Evolutionary conservation across 225 moss, liverwort and hornwort genomes (phyloP), one percentile per base, ranked within the genome.

Genomic region (Thuidium tamariscinum): DNA sequence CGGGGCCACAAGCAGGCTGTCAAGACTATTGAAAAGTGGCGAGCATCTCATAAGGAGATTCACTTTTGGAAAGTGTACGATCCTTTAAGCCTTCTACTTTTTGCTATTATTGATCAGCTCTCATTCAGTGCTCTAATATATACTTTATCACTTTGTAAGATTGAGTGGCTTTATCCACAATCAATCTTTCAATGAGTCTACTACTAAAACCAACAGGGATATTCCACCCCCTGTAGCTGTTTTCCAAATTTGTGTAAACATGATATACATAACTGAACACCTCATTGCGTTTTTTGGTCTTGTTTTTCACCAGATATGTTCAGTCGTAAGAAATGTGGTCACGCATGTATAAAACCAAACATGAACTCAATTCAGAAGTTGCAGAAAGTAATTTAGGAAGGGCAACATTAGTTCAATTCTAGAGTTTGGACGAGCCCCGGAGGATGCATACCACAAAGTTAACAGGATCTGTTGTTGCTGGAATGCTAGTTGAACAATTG

Each of bases 21-120:
- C 88, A 54, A 91, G 90, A 74, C 70, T 92, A 29, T 54, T 88
- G 36, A 91, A 90, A 86, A 84, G 87, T 81, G 93, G 94, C 68
- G 91, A 91, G 69, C 85, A 86, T 44, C 84, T 93, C 61, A 16
- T 94, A 74, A 93, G 94, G 89, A 86, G 69, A 74, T 84, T 91
- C 68, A 91, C 91, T 83, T 87, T 87, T 87, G 94, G 94, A 86
- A 94, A 91, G 86, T 94, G 94, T 94, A 90, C 91, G 79, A 94
- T 94, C 77, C 92, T 93, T 51, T 93, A 89, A 93, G 91, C 79
- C 86, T 87, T 80, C 76, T 65, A 59, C 69, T 41, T 83, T n/a
- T 30, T 82, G 59, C 44, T 83, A 81, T 60, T 55, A 61, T 16
- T 23, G 34, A 46, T 80, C 34, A 83, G 69, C 48, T 39, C 16